Conservation (phyloP, 345 rosid species). For the Eucalyptus melliodora region DNA sequence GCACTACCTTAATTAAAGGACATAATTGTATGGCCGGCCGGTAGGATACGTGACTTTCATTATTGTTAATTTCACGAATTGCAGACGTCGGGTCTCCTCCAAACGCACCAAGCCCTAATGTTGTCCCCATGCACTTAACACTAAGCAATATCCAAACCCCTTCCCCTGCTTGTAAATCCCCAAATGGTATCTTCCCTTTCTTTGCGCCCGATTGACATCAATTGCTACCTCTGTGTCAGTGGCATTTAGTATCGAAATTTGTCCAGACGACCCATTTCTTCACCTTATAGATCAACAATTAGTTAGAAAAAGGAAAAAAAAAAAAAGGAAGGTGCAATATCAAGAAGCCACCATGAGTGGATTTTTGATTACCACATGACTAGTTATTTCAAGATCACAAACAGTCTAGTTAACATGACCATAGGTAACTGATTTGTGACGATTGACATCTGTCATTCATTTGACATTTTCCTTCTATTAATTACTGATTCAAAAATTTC, state of each 20-base stretch:
- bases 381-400: background rate
- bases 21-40: background rate
- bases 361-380: too few species aligned
- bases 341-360: background rate
- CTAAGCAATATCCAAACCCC: background rate
- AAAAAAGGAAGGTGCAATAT: background rate
- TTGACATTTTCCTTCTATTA: background rate
- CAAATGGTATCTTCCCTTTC: background rate
- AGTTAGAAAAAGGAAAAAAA: background rate
- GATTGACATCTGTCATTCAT: rapidly evolving
- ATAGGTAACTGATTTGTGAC: background rate
- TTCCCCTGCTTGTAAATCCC: background rate
- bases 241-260: background rate
- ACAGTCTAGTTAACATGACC: background rate
- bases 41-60: background rate
- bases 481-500: background rate
- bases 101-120: background rate
- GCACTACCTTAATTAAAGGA: background rate
- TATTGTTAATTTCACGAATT: background rate
- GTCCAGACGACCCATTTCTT: background rate
- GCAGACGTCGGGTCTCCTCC: background rate
- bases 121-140: background rate
- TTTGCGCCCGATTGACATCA: background rate
- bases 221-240: background rate
- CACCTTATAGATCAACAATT: background rate